phyloP scores from a whole-genome alignment of 2,329 filamentous ascomycete genomes.

The Sclerotinia sclerotiorum region DNA sequence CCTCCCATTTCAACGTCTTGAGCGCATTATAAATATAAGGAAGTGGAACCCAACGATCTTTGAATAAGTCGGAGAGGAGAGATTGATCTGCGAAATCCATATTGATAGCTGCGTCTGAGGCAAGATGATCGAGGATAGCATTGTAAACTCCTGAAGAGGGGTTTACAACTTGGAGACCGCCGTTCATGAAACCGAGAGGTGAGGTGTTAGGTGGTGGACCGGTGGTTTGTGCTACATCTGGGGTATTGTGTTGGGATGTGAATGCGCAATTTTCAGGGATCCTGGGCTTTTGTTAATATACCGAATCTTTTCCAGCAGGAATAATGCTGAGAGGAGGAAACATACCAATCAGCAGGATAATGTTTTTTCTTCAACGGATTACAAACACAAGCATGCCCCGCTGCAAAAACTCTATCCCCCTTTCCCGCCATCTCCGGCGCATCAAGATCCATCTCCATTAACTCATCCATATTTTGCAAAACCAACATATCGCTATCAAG shows the following conservation, averaged over 20 bases:
- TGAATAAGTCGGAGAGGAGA: constrained; percentile 56
- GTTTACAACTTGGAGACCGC: constrained; percentile 57
- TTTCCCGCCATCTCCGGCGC: constrained; percentile 49
- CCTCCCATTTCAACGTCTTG: constrained; percentile 56
- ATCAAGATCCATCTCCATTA: constrained; percentile 81
- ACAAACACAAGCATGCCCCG: constrained; percentile 81
- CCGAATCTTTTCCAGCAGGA: no score
- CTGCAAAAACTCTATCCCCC: constrained; percentile 70
- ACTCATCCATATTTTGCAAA: constrained; percentile 82
- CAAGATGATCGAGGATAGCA: constrained; percentile 53
- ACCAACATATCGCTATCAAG: constrained; percentile 89
- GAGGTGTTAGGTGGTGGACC: constrained; percentile 48
- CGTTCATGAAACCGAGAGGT: constrained; percentile 55
- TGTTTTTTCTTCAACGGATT: constrained; percentile 77
- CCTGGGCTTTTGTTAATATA: constrained; percentile 38
- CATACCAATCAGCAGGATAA: constrained; percentile 72
- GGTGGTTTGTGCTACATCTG: constrained; percentile 48
- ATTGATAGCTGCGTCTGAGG: constrained; percentile 44
- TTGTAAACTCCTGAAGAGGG: constrained; percentile 50
- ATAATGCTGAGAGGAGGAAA: background rate
- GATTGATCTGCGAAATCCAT: constrained; percentile 62
- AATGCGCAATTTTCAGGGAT: constrained; percentile 57
- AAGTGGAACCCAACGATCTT: constrained; percentile 56
- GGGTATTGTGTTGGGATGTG: constrained; percentile 52
- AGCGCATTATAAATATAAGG: constrained; percentile 63